Percentiles rank a stretch among this genome's conserved stretches.
These are phyloP conservation scores for Erythrophleum fordii DNA, from an alignment of 306 rosid species.

Conservation along the genomic window DNA sequence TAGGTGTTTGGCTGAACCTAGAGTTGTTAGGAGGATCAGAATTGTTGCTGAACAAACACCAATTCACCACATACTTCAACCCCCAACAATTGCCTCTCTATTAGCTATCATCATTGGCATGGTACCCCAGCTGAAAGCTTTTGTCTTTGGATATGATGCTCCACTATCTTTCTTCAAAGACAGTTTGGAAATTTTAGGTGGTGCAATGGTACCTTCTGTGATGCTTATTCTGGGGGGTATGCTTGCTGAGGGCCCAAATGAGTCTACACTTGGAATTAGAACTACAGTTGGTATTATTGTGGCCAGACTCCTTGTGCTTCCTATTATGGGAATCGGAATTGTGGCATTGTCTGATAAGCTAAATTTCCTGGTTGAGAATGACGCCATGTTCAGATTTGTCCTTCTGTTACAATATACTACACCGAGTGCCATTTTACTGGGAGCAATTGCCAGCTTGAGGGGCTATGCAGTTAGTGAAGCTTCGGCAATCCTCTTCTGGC, in stretches of 20 bases:
- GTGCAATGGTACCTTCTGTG: constrained; percentile 85
- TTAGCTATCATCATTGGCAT: constrained; percentile 78
- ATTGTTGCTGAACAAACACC: constrained; percentile 87
- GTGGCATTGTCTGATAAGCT: constrained; percentile 66
- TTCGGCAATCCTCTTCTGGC: constrained; percentile 92
- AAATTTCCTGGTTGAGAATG: constrained; percentile 56
- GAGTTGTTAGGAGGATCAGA: constrained; percentile 78
- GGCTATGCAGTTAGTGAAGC: constrained; percentile 93
- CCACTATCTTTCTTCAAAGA: constrained; percentile 72
- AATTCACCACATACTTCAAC: constrained; percentile 78
- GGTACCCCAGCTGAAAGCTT: constrained; percentile 71
- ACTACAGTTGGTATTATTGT: constrained; percentile 73
- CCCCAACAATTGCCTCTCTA: constrained; percentile 86
- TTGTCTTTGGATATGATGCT: constrained; percentile 72
- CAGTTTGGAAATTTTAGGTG: constrained; percentile 75
- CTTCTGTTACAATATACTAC: constrained; percentile 84
- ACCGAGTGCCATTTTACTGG: constrained; percentile 86
- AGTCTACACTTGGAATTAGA: constrained; percentile 71
- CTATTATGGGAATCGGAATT: constrained; percentile 75
- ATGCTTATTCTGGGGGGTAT: constrained; percentile 92
- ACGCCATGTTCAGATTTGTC: constrained; percentile 74
- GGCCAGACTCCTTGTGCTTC: constrained; percentile 87
- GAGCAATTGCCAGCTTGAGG: constrained; percentile 91
- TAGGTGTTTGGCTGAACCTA: constrained; percentile 85
- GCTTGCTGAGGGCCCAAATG: constrained; percentile 93